Percentiles rank a stretch among this genome's conserved stretches.
These are phyloP conservation scores for Alternaria sp. DNA, from an alignment of 2,329 filamentous ascomycete species.

Conservation along the genomic window DNA sequence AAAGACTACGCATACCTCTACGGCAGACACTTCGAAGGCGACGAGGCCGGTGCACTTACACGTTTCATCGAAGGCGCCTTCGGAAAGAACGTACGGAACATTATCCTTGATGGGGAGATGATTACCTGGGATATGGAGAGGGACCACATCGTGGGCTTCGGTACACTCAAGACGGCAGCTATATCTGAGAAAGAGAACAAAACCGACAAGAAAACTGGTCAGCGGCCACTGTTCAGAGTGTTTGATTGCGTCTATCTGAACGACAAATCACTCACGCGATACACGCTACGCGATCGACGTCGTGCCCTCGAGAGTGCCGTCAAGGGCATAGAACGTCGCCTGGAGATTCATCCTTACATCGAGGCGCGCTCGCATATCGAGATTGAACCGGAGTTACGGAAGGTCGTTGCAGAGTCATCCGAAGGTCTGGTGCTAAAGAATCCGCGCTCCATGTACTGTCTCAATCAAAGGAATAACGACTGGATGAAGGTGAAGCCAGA, in stretches of 20 bases:
- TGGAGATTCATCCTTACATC: slow-evolving; percentile 81
- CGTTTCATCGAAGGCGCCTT: slow-evolving; percentile 81
- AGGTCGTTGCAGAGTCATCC: slow-evolving; percentile 83
- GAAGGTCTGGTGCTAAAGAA: slow-evolving; percentile 96
- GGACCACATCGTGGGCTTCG: slow-evolving; percentile 86
- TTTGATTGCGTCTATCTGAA: slow-evolving; percentile 95
- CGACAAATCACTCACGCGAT: slow-evolving; percentile 76
- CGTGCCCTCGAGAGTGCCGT: slow-evolving; percentile 76
- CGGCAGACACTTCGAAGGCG: slow-evolving; percentile 74
- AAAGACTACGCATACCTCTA: slow-evolving; percentile 98
- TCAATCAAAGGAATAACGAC: slow-evolving; percentile 91
- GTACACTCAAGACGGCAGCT: slow-evolving; percentile 90
- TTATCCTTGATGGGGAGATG: slow-evolving; percentile 98
- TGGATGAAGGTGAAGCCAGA: slow-evolving; percentile 99
- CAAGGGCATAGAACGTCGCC: slow-evolving; percentile 70
- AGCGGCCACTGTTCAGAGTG: slow-evolving; percentile 79
- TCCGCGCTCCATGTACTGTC: slow-evolving; percentile 80
- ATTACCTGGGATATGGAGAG: slow-evolving; percentile 93
- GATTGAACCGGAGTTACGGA: slow-evolving; percentile 79
- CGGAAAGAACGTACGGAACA: slow-evolving; percentile 74
- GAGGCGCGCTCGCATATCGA: slow-evolving; percentile 70
- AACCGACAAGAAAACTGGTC: slow-evolving; percentile 61
- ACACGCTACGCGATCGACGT: slow-evolving; percentile 81
- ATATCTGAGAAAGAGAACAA: slow-evolving; percentile 78
- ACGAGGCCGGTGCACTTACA: slow-evolving; percentile 75